Evolutionary conservation across 1,284 basidiomycete species (phyloP).

Genomic region (Ceratobasidium sp.): DNA sequence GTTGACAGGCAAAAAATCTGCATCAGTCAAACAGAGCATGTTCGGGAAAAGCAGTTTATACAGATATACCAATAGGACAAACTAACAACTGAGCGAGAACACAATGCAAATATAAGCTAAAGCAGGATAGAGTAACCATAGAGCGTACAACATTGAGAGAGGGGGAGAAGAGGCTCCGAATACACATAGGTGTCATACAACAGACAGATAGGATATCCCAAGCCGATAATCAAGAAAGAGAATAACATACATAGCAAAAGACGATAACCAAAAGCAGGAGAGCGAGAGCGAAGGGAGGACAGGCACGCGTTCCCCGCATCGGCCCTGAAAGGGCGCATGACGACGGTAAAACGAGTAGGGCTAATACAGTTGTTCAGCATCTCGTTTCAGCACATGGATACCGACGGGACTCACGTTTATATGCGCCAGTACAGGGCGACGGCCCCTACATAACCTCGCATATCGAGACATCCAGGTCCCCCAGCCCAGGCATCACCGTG

Average conservation of each 20-base stretch:
- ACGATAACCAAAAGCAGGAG: neutral
- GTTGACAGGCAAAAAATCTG: no score
- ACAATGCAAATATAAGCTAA: neutral
- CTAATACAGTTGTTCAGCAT: neutral
- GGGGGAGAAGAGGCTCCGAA: neutral
- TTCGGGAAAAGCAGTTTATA: neutral
- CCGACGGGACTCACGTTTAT: slow-evolving; percentile 5
- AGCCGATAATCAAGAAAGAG: neutral
- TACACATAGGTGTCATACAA: neutral
- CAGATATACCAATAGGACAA: neutral
- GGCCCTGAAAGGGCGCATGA: neutral
- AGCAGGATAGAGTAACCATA: neutral
- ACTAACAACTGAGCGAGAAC: neutral
- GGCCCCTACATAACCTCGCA: slow-evolving; percentile 21
- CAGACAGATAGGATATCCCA: neutral
- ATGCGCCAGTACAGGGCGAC: neutral
- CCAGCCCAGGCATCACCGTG: slow-evolving; percentile 4
- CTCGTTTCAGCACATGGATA: neutral
- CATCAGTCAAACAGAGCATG: neutral
- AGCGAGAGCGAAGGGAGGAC: neutral
- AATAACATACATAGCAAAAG: neutral
- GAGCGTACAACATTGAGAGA: neutral
- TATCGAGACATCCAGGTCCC: slow-evolving; percentile 7
- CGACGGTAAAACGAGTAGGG: neutral
- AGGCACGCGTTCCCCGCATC: neutral